Conservation (phyloP, 2,329 filamentous ascomycete genomes). For the Fusarium beomiforme region DNA sequence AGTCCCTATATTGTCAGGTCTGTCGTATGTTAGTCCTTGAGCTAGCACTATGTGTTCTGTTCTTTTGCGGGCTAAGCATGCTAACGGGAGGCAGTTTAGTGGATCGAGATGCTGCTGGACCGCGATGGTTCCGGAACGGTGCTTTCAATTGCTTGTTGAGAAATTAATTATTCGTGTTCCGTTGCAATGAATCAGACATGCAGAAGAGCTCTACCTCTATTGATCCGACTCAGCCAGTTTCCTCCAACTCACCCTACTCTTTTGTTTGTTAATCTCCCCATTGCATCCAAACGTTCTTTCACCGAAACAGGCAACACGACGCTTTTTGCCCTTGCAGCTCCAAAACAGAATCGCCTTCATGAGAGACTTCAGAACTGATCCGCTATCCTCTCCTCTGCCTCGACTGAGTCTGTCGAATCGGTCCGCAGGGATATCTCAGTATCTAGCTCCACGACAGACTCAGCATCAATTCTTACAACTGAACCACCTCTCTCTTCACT, state of each 20-base stretch:
- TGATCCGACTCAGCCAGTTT: neutral
- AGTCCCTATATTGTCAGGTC: no score
- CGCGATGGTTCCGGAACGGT: neutral
- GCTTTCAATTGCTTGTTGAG: no score
- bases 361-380: neutral
- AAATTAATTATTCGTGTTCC: neutral
- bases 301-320: neutral
- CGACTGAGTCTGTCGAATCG: neutral
- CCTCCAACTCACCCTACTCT: neutral
- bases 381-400: neutral
- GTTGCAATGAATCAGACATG: neutral
- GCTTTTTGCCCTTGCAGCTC: neutral
- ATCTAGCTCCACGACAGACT: neutral
- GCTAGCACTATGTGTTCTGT: neutral
- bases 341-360: neutral
- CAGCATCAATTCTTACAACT: neutral
- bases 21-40: no score
- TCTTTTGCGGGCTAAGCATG: neutral
- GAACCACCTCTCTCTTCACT: neutral
- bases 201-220: neutral
- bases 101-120: no score
- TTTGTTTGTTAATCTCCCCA: neutral
- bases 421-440: neutral
- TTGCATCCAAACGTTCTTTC: neutral
- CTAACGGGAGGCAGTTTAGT: no score